phyloP scores from a whole-genome alignment of 2,329 filamentous ascomycete species.

The Penicillium sp. region DNA sequence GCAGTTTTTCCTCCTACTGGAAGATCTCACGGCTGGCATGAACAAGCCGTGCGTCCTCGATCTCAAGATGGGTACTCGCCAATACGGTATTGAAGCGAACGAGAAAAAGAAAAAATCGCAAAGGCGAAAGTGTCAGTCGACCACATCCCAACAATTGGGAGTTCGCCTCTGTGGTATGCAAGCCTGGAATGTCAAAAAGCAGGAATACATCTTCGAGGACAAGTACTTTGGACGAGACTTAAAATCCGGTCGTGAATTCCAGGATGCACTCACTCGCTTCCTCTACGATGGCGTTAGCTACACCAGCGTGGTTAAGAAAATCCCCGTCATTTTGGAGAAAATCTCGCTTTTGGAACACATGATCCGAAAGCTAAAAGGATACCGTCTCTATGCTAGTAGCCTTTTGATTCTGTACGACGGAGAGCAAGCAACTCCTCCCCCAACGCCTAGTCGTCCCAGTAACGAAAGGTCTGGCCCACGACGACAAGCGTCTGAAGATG shows the following conservation, averaged over 20 bases:
- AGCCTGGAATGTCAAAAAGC: conserved; percentile 82
- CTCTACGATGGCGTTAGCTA: conserved; percentile 85
- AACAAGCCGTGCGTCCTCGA: conserved; percentile 94
- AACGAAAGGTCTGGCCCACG: conserved; percentile 34
- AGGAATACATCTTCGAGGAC: conserved; percentile 92
- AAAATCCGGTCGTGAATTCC: conserved; percentile 84
- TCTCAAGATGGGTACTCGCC: conserved; percentile 96
- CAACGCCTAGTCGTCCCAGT: conserved; percentile 20
- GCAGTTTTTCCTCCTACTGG: conserved; percentile 87
- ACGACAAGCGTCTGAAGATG: conserved; percentile 35
- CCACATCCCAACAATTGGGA: conserved; percentile 86
- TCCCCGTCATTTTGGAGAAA: conserved; percentile 82
- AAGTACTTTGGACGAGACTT: conserved; percentile 94
- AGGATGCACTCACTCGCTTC: conserved; percentile 82
- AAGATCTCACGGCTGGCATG: conserved; percentile 96
- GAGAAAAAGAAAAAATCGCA: conserved; percentile 93
- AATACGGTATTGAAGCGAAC: conserved; percentile 89
- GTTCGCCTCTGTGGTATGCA: conserved; percentile 95
- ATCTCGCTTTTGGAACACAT: conserved; percentile 79
- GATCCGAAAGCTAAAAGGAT: conserved; percentile 73
- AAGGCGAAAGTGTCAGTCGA: conserved; percentile 85
- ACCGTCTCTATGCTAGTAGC: conserved; percentile 93
- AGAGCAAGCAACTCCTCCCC: conserved; percentile 42
- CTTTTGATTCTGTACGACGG: conserved; percentile 95
- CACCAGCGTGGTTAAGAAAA: conserved; percentile 76